These are phyloP conservation scores for Auricularia cornea DNA, from an alignment of 768 basidiomycete species.

Conservation along the genomic window DNA sequence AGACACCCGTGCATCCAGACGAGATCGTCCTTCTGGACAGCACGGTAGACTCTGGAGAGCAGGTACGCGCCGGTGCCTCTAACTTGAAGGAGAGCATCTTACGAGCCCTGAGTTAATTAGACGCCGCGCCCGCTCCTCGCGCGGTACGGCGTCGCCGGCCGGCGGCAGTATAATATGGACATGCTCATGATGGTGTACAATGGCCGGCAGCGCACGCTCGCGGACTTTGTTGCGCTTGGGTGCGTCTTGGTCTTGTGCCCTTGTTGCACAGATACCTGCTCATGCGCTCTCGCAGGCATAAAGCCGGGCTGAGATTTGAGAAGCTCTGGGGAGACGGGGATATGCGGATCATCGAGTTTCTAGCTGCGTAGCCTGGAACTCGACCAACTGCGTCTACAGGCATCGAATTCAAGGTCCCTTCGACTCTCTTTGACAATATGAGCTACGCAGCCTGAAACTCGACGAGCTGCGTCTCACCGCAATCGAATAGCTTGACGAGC, in stretches of 20 bases:
- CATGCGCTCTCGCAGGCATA: background rate
- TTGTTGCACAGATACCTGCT: no score
- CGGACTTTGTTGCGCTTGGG: slow-evolving; percentile 32
- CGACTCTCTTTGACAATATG: no score
- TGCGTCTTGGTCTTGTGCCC: no score
- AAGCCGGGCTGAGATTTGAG: slow-evolving; percentile 29
- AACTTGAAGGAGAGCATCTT: background rate
- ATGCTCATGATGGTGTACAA: slow-evolving; percentile 40
- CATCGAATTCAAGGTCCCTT: no score
- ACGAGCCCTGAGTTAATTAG: no score
- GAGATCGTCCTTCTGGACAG: slow-evolving; percentile 28
- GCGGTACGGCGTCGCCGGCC: slow-evolving; percentile 37
- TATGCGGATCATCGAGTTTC: slow-evolving; percentile 12
- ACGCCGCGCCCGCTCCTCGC: slow-evolving; percentile 40
- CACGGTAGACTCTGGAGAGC: background rate
- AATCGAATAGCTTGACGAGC: slow-evolving; percentile 21
- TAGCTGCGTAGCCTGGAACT: background rate
- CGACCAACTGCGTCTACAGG: no score
- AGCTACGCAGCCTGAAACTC: no score
- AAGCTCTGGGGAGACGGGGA: slow-evolving; percentile 32
- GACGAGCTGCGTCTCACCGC: no score
- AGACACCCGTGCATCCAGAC: slow-evolving; percentile 20
- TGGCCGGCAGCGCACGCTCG: slow-evolving; percentile 34
- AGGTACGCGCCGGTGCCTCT: background rate
- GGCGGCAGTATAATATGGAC: slow-evolving; percentile 36